Conservation (phyloP, 106 monocot genomes). For the Posidonia australis region DNA sequence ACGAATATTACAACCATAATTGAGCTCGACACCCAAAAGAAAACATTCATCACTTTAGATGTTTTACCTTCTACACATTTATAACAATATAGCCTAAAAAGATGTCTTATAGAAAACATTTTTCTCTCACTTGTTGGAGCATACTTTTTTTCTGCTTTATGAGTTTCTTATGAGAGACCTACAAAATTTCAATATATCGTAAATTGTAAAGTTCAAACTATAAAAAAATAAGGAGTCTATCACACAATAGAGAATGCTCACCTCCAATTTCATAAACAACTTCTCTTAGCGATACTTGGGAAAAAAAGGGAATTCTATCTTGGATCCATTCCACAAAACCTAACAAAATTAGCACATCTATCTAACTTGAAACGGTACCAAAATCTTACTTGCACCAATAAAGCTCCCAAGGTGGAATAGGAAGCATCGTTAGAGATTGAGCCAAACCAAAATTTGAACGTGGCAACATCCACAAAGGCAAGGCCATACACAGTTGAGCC, state of each 20-base stretch:
- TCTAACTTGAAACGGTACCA: too few relatives aligned
- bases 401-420: slow-evolving; percentile 64
- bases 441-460: slow-evolving; percentile 79
- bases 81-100: neutral
- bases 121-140: slow-evolving; percentile 51
- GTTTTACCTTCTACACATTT: too few relatives aligned
- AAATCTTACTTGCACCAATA: slow-evolving; percentile 92
- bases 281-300: slow-evolving; percentile 80
- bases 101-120: neutral
- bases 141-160: slow-evolving; percentile 60
- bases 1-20: too few relatives aligned
- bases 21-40: too few relatives aligned
- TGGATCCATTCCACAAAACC: too few relatives aligned
- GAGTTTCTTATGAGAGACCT: slow-evolving; percentile 72
- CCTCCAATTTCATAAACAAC: too few relatives aligned
- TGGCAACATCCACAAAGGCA: slow-evolving; percentile 87
- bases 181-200: slow-evolving; percentile 21
- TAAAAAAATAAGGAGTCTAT: neutral
- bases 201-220: neutral
- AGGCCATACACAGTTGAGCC: slow-evolving; percentile 55
- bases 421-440: slow-evolving; percentile 74
- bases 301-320: neutral
- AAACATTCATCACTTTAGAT: too few relatives aligned
- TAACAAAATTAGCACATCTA: neutral
- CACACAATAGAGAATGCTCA: slow-evolving; percentile 1